A percentile compares a stretch with the other conserved stretches of the same genome.
phyloP scores from a whole-genome alignment of 2,329 filamentous ascomycete species.

The Pseudogymnoascus sp. region DNA sequence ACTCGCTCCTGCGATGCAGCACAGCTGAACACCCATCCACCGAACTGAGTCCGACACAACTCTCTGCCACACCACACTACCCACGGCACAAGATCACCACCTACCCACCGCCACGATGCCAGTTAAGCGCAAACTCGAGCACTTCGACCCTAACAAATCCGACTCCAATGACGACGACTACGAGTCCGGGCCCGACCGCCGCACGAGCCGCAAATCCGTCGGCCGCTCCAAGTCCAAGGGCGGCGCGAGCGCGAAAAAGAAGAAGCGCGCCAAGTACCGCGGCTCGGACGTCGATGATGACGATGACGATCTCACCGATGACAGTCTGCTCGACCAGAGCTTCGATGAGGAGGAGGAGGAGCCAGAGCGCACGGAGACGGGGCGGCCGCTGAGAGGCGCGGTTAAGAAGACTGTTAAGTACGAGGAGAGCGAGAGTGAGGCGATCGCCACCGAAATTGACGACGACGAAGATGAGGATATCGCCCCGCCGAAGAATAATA shows the following conservation, averaged over 20 bases:
- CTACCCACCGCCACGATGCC: neutral
- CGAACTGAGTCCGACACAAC: neutral
- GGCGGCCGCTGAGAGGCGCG: slow-evolving; percentile 41
- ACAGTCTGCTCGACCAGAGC: slow-evolving; percentile 41
- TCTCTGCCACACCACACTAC: neutral
- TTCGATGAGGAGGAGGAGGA: slow-evolving; percentile 38
- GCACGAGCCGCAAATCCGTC: slow-evolving; percentile 35
- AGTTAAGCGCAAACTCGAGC: slow-evolving; percentile 45
- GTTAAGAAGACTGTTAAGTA: slow-evolving; percentile 40
- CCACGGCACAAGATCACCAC: neutral
- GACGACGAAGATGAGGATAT: slow-evolving; percentile 13
- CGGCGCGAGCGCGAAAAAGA: slow-evolving; percentile 29
- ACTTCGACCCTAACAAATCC: slow-evolving; percentile 59
- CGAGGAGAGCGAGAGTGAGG: slow-evolving; percentile 37
- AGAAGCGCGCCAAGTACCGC: slow-evolving; percentile 39
- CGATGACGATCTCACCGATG: slow-evolving; percentile 39
- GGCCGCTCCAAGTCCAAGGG: slow-evolving; percentile 22
- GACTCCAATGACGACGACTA: slow-evolving; percentile 61
- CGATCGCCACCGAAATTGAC: slow-evolving; percentile 14
- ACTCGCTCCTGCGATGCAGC: slow-evolving; percentile 4
- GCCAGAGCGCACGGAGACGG: slow-evolving; percentile 35
- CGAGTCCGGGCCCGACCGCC: slow-evolving; percentile 43
- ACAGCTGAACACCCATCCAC: slow-evolving; percentile 3
- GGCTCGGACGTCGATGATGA: slow-evolving; percentile 58
- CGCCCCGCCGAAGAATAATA: slow-evolving; percentile 5